These are phyloP conservation scores for Taphrina confusa DNA, from an alignment of 1,139 yeast genomes.

Conservation along the genomic window DNA sequence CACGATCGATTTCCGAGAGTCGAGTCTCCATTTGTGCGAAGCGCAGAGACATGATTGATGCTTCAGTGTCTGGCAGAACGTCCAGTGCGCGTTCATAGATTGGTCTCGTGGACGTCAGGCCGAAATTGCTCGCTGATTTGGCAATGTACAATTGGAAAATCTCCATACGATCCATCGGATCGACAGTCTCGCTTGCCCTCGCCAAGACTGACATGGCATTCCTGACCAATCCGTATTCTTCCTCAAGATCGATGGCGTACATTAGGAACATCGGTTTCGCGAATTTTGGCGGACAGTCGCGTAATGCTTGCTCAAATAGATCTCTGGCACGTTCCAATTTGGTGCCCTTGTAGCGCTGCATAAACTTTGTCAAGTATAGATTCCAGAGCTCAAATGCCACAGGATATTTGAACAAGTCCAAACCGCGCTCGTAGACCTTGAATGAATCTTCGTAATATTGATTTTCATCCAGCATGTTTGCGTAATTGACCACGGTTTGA, in stretches of 20 bases:
- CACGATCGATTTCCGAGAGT: conserved; percentile 58
- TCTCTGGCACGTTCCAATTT: conserved; percentile 66
- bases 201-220: conserved; percentile 52
- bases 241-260: conserved; percentile 64
- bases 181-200: conserved; percentile 49
- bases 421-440: conserved; percentile 66
- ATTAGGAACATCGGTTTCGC: conserved; percentile 56
- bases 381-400: conserved; percentile 73
- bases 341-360: conserved; percentile 45
- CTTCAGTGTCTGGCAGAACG: conserved; percentile 47
- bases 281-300: conserved; percentile 54
- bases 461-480: conserved; percentile 59
- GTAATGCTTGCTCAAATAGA: conserved; percentile 65
- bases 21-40: conserved; percentile 55
- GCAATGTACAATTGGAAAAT: conserved; percentile 47
- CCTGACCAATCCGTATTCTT: conserved; percentile 52
- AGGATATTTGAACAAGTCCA: conserved; percentile 62
- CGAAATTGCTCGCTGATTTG: conserved; percentile 46
- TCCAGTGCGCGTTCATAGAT: conserved; percentile 53
- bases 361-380: conserved; percentile 60
- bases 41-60: conserved; percentile 46
- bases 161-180: conserved; percentile 46
- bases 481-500: conserved; percentile 64
- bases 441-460: conserved; percentile 57
- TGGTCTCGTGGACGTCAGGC: conserved; percentile 48